A percentile compares a stretch with the other conserved stretches of the same genome.
phyloP scores from a whole-genome alignment of 139 green algal species.

The Chlamydomonas sp. region DNA sequence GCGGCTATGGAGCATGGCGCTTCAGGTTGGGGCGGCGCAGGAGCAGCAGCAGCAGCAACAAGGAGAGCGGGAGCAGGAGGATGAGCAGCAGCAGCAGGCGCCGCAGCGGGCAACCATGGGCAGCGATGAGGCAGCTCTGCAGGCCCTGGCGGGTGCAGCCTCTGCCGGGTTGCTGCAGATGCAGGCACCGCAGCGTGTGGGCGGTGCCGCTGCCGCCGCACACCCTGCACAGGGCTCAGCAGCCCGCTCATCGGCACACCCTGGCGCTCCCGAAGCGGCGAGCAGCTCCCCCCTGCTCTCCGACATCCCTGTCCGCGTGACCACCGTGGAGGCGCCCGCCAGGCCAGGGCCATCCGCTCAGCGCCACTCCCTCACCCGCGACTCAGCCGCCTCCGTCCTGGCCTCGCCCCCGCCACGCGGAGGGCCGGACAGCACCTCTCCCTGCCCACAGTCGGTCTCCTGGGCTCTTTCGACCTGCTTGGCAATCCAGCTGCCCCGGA shows the following conservation, averaged over 20 bases:
- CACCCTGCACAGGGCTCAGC: background rate
- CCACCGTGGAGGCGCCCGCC: background rate
- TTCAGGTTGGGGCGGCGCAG: constrained; percentile 59
- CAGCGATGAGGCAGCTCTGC: too few relatives aligned
- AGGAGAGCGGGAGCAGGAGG: background rate
- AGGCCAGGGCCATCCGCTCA: background rate
- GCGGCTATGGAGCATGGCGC: constrained; percentile 64
- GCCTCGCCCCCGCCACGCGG: background rate
- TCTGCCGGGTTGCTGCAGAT: background rate
- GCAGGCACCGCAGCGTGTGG: background rate
- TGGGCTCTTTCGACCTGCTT: background rate
- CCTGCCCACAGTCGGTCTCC: too few relatives aligned
- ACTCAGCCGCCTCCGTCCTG: background rate
- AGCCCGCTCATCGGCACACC: background rate
- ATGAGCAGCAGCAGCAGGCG: background rate
- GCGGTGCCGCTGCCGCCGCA: background rate
- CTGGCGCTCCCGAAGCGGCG: background rate
- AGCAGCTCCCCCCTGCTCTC: background rate
- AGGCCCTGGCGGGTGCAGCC: too few relatives aligned
- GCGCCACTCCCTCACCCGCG: background rate
- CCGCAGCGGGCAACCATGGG: background rate
- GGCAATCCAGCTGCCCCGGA: background rate
- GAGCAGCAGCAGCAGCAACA: constrained; percentile 27
- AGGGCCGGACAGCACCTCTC: background rate
- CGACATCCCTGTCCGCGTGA: background rate